Evolutionary conservation across 352 stramenopile genomes (phyloP).

Genomic region (Globisporangium recalcitrans): DNA sequence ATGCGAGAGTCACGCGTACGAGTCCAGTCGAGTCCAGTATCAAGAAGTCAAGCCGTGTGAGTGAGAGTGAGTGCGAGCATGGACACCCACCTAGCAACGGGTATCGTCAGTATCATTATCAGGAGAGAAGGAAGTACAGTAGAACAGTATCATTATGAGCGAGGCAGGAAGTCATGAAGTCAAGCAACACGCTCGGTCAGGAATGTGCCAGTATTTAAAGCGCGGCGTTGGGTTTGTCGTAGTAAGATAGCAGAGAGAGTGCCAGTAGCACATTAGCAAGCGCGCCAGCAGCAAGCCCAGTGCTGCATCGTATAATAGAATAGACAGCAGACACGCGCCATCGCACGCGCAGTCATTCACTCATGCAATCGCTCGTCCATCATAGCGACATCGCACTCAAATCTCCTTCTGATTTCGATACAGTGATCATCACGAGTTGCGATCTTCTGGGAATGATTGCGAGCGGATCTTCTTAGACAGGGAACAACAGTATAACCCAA

Average conservation of each 20-base stretch:
- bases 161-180: background rate
- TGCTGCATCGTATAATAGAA: background rate
- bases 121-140: background rate
- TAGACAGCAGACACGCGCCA: background rate
- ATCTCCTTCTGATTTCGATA: background rate
- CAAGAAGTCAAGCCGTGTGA: background rate
- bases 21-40: background rate
- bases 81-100: background rate
- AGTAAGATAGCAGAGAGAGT: background rate
- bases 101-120: constrained; percentile 7
- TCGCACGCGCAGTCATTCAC: background rate
- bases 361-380: background rate
- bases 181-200: background rate
- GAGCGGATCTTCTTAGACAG: background rate
- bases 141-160: background rate
- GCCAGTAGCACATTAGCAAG: background rate
- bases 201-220: background rate
- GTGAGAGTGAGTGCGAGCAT: background rate
- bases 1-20: background rate
- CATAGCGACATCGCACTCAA: background rate
- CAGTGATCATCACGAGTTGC: background rate
- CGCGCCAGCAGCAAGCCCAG: background rate
- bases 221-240: background rate
- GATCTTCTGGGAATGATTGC: background rate
- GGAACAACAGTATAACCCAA: background rate